A percentile compares a stretch with the other conserved stretches of the same genome.
These are phyloP conservation scores for Penicillium sp. DNA, from an alignment of 2,329 filamentous ascomycete genomes.

Conservation along the genomic window DNA sequence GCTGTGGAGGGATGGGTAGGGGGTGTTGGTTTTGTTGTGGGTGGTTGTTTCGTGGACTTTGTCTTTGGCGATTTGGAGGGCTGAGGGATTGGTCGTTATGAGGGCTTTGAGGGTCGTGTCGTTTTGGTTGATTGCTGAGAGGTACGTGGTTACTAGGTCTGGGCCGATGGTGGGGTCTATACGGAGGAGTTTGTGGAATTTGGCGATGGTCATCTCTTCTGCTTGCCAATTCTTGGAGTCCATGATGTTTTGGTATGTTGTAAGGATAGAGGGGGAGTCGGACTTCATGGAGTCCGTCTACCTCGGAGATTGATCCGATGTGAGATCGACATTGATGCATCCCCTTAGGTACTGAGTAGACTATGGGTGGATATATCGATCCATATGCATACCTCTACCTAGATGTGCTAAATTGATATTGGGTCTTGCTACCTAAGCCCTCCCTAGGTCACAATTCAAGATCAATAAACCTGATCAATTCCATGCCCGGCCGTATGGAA, in stretches of 20 bases:
- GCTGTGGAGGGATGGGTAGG: constrained; percentile 50
- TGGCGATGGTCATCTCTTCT: constrained; percentile 56
- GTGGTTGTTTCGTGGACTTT: constrained; percentile 41
- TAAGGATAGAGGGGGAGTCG: too few species aligned
- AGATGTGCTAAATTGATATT: too few species aligned
- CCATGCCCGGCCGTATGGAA: background rate
- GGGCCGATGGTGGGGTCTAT: constrained; percentile 53
- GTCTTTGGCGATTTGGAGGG: constrained; percentile 48
- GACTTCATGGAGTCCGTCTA: too few species aligned
- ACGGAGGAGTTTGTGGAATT: constrained; percentile 55
- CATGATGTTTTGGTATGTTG: too few species aligned
- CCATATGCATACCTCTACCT: too few species aligned
- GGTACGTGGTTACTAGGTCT: constrained; percentile 52
- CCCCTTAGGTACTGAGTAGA: too few species aligned
- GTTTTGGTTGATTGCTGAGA: constrained; percentile 55
- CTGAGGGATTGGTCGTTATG: constrained; percentile 50
- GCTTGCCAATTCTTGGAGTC: constrained; percentile 45
- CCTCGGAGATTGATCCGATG: background rate
- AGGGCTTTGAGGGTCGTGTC: constrained; percentile 58
- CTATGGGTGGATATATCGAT: too few species aligned
- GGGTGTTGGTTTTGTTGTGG: background rate
- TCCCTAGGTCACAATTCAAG: background rate
- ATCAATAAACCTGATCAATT: background rate
- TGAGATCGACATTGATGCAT: background rate
- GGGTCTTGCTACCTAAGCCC: background rate